A percentile compares a stretch with the other conserved stretches of the same genome.
phyloP scores from a whole-genome alignment of 208 protist genomes.

The Hexamita inflata region DNA sequence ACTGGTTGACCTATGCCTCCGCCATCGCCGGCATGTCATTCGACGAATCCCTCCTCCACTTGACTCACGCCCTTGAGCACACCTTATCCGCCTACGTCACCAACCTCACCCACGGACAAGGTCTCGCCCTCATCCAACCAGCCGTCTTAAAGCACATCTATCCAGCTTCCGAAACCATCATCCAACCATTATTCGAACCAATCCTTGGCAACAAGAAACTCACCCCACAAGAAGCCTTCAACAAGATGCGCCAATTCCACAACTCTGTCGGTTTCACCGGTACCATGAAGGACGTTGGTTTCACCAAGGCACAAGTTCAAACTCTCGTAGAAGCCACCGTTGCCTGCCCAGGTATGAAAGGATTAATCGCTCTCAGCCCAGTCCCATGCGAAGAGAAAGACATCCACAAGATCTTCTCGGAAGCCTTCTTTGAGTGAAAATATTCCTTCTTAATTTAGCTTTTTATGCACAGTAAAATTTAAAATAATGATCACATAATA shows the following conservation, averaged over 20 bases:
- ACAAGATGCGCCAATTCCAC: constrained; percentile 20
- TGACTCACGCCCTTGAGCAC: constrained; percentile 42
- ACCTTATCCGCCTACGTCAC: constrained; percentile 26
- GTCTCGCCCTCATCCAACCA: constrained; percentile 33
- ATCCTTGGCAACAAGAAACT: constrained; percentile 26
- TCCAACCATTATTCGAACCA: constrained; percentile 22
- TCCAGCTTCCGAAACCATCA: not conserved
- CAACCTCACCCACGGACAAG: constrained; percentile 36
- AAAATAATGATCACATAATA: too few species aligned
- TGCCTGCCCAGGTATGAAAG: constrained; percentile 27
- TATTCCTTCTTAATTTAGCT: too few species aligned
- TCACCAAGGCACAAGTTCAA: constrained; percentile 27
- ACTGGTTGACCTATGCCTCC: constrained; percentile 34
- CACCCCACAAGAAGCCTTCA: constrained; percentile 30
- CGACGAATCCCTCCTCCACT: constrained; percentile 32
- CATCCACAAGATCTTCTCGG: not conserved
- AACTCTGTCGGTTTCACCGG: constrained; percentile 28
- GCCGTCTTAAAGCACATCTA: constrained; percentile 31
- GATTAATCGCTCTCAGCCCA: constrained; percentile 20
- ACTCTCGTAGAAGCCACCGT: constrained; percentile 17
- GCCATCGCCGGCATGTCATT: constrained; percentile 34
- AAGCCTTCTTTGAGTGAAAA: constrained; percentile 18
- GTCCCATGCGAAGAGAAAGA: constrained; percentile 1
- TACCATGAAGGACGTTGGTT: constrained; percentile 27
- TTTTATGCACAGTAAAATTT: too few species aligned